Percentiles rank a stretch among this genome's conserved stretches.
Conservation (phyloP, 306 rosid species). For the Cucurbita moschata region DNA sequence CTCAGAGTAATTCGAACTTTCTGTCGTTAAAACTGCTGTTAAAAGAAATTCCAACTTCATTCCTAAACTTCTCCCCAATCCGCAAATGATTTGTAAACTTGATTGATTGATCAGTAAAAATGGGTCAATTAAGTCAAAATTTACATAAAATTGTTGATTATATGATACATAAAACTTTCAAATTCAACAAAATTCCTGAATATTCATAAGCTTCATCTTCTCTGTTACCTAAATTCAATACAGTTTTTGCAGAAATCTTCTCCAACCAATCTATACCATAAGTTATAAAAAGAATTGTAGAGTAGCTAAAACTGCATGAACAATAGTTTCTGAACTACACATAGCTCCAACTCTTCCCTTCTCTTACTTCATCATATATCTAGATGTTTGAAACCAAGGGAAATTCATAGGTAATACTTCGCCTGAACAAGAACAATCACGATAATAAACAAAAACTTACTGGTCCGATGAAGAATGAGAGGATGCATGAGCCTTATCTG, state of each 20-base stretch:
- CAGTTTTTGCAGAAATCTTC: neutral
- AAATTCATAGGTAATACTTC: neutral
- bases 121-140: neutral
- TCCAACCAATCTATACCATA: neutral
- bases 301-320: neutral
- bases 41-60: neutral
- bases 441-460: constrained; percentile 8
- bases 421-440: neutral
- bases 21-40: neutral
- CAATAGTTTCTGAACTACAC: neutral
- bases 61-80: neutral
- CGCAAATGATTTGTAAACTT: neutral
- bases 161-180: neutral
- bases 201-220: neutral
- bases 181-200: neutral
- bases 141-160: neutral
- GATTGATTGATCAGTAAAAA: neutral
- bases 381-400: neutral
- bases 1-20: neutral
- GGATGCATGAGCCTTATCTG: neutral
- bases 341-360: neutral
- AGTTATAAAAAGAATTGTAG: neutral
- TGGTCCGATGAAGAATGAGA: constrained; percentile 11
- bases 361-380: neutral
- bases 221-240: neutral